Conservation (phyloP, 768 basidiomycete species). For the Lanmaoa pseudosensibilis region DNA sequence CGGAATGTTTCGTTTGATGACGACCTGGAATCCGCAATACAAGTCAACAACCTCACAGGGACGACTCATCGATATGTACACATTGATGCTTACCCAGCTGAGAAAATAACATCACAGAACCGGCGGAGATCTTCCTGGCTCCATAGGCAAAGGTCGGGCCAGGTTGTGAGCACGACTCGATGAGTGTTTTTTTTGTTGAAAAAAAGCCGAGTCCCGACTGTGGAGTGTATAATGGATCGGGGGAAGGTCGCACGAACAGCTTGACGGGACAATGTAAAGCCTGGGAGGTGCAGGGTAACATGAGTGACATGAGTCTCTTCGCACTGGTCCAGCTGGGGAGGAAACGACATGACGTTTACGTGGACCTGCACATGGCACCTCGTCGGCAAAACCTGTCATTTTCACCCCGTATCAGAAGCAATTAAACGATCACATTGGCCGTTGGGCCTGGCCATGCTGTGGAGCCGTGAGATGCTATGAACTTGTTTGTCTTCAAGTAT, state of each 20-base stretch:
- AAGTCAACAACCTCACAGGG: slow-evolving; percentile 12
- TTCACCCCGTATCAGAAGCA: neutral
- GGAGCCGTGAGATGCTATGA: slow-evolving; percentile 11
- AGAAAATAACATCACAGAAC: neutral
- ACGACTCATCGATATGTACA: no score
- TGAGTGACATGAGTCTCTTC: neutral
- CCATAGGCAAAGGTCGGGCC: neutral
- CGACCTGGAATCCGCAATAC: neutral
- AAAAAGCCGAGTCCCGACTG: neutral
- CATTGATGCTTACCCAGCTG: neutral
- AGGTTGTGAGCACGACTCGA: neutral
- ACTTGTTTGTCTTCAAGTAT: slow-evolving; percentile 16
- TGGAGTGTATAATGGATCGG: neutral
- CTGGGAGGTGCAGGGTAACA: slow-evolving; percentile 4
- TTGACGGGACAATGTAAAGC: slow-evolving; percentile 2
- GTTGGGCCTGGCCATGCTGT: slow-evolving; percentile 20
- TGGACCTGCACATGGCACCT: neutral
- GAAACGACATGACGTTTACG: neutral
- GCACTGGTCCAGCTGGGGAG: neutral
- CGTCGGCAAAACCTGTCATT: slow-evolving; percentile 4
- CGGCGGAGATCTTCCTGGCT: slow-evolving; percentile 2
- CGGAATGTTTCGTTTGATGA: neutral
- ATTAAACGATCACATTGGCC: slow-evolving; percentile 3
- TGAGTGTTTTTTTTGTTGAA: neutral
- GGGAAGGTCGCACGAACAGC: neutral